Evolutionary conservation across 2,329 filamentous ascomycete genomes (phyloP).

Genomic region (Dactylonectria estremocensis): DNA sequence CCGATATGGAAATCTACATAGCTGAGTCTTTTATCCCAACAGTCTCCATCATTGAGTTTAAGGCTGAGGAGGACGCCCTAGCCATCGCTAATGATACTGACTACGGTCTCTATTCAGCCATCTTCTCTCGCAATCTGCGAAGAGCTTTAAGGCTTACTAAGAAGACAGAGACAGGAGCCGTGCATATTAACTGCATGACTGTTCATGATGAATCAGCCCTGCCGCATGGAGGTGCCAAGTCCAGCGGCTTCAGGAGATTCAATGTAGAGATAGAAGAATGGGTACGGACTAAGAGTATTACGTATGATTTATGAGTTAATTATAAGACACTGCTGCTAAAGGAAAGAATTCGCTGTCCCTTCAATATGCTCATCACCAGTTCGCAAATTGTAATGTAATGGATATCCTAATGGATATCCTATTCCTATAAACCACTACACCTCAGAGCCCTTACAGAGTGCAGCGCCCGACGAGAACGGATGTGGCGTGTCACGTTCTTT

Average conservation of each 20-base stretch:
- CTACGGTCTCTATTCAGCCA: constrained; percentile 78
- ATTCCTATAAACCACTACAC: too few relatives aligned
- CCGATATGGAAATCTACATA: constrained; percentile 79
- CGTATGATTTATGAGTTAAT: constrained; percentile 10
- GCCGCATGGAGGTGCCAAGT: constrained; percentile 30
- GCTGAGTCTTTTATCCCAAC: constrained; percentile 84
- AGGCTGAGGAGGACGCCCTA: constrained; percentile 79
- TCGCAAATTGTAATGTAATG: too few relatives aligned
- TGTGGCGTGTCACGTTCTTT: too few relatives aligned
- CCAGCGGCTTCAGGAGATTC: constrained; percentile 28
- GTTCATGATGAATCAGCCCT: constrained; percentile 27
- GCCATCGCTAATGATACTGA: constrained; percentile 84
- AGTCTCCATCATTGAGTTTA: constrained; percentile 76
- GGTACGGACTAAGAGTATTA: constrained; percentile 26
- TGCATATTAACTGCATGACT: constrained; percentile 47
- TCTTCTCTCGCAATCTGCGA: constrained; percentile 79
- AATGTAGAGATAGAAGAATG: constrained; percentile 22
- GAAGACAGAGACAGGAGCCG: constrained; percentile 74
- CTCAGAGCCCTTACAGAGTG: too few relatives aligned
- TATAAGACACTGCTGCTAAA: too few relatives aligned
- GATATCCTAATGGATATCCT: too few relatives aligned
- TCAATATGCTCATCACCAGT: neutral
- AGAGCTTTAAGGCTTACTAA: constrained; percentile 70
- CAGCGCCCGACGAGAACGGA: too few relatives aligned
- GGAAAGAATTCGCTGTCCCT: neutral